Evolutionary conservation across 129 eudicot genomes (phyloP).

Genomic region (Helichrysum umbraculigerum): DNA sequence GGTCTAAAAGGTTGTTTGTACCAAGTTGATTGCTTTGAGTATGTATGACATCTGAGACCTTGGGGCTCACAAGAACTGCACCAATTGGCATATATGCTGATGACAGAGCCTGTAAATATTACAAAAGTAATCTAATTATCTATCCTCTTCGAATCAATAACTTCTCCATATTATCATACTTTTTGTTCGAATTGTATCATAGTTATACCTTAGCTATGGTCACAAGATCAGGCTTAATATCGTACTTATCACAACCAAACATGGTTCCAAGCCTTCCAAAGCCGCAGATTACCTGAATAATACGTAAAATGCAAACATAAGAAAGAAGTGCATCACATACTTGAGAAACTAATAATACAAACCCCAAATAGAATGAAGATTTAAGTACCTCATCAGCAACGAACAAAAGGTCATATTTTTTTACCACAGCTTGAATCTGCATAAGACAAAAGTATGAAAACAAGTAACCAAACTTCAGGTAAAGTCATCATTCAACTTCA

Average conservation of each 20-base stretch:
- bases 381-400: slow-evolving; percentile 86
- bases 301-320: neutral
- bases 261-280: slow-evolving; percentile 96
- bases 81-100: slow-evolving; percentile 97
- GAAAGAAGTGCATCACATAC: neutral
- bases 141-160: neutral
- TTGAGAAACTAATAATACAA: neutral
- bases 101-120: slow-evolving; percentile 73
- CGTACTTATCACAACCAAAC: slow-evolving; percentile 94
- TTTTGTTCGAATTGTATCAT: neutral
- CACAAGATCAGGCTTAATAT: slow-evolving; percentile 95
- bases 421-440: slow-evolving; percentile 88
- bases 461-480: neutral
- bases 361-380: slow-evolving; percentile 3
- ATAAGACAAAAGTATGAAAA: slow-evolving; percentile 3
- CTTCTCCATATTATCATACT: neutral
- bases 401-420: slow-evolving; percentile 83
- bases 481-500: neutral
- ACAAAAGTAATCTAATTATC: neutral
- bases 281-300: slow-evolving; percentile 82
- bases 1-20: slow-evolving; percentile 17
- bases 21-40: slow-evolving; percentile 96
- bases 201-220: slow-evolving; percentile 81
- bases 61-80: slow-evolving; percentile 85
- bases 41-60: slow-evolving; percentile 74